Evolutionary conservation across 2,329 filamentous ascomycete species (phyloP).

Genomic region (Penicillium sclerotiorum): DNA sequence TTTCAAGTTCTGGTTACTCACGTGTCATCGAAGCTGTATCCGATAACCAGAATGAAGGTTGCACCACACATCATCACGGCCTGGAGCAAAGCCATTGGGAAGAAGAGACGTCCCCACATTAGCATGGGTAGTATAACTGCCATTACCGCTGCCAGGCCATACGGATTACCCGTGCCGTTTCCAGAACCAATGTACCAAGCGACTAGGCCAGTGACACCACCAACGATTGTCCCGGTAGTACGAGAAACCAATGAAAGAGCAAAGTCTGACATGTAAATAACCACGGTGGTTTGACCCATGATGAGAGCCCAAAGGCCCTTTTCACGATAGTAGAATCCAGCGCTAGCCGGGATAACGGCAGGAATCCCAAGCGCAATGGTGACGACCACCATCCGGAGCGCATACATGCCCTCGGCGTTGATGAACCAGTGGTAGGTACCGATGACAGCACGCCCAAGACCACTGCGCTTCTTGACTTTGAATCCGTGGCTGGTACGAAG

Average conservation of each 20-base stretch:
- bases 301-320: conserved; percentile 58
- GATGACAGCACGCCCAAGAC: conserved; percentile 31
- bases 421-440: conserved; percentile 46
- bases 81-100: conserved; percentile 33
- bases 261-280: conserved; percentile 57
- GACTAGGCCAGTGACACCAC: conserved; percentile 51
- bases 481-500: conserved; percentile 42
- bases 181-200: conserved; percentile 58
- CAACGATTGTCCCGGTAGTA: conserved; percentile 48
- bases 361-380: conserved; percentile 51
- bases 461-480: conserved; percentile 27
- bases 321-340: conserved; percentile 56
- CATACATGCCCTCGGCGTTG: conserved; percentile 50
- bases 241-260: conserved; percentile 50
- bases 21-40: conserved; percentile 52
- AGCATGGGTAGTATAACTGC: conserved; percentile 35
- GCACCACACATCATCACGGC: conserved; percentile 44
- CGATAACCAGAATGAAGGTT: conserved; percentile 50
- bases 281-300: conserved; percentile 53
- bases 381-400: conserved; percentile 52
- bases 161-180: conserved; percentile 52
- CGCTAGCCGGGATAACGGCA: conserved; percentile 44
- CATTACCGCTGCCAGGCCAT: conserved; percentile 51
- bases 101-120: conserved; percentile 41
- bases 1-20: conserved; percentile 14